Conservation (phyloP, 495 filamentous ascomycete genomes). For the Friedmanniomyces endolithicus region DNA sequence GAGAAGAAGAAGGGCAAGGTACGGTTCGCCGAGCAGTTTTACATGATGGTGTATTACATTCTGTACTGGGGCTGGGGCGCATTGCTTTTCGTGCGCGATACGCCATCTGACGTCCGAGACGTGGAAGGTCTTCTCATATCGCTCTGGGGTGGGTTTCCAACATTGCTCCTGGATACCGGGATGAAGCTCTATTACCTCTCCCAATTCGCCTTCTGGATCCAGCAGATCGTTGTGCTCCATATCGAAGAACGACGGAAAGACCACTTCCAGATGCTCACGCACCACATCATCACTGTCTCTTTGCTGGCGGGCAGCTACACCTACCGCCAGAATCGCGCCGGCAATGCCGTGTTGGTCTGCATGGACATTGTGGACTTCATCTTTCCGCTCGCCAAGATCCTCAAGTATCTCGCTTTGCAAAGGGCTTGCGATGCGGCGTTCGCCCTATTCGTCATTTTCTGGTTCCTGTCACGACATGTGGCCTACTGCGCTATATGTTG, state of each 20-base stretch:
- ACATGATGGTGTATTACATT: slow-evolving; percentile 68
- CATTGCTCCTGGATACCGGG: slow-evolving; percentile 53
- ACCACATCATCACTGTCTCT: slow-evolving; percentile 79
- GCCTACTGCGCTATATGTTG: slow-evolving; percentile 66
- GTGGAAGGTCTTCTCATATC: slow-evolving; percentile 12
- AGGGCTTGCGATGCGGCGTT: slow-evolving; percentile 72
- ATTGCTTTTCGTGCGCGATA: slow-evolving; percentile 38
- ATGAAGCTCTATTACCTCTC: slow-evolving; percentile 87
- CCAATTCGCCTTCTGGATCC: slow-evolving; percentile 85
- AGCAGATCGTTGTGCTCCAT: slow-evolving; percentile 88
- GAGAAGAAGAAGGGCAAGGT: slow-evolving; percentile 57
- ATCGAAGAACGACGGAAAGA: slow-evolving; percentile 91
- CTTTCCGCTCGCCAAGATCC: slow-evolving; percentile 77
- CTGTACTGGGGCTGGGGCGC: slow-evolving; percentile 72
- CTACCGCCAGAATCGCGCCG: slow-evolving; percentile 73
- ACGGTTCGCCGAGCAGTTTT: slow-evolving; percentile 86
- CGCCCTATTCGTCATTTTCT: slow-evolving; percentile 72
- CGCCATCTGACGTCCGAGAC: background rate
- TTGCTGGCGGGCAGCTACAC: slow-evolving; percentile 71
- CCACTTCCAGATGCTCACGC: slow-evolving; percentile 87
- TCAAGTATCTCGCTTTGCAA: slow-evolving; percentile 74
- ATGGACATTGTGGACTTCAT: slow-evolving; percentile 93
- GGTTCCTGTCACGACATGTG: slow-evolving; percentile 75
- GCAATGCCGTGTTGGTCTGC: slow-evolving; percentile 74
- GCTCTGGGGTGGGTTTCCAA: slow-evolving; percentile 76